Evolutionary conservation across 2,329 filamentous ascomycete species (phyloP).

Genomic region (Plectosphaerella cucumerina): DNA sequence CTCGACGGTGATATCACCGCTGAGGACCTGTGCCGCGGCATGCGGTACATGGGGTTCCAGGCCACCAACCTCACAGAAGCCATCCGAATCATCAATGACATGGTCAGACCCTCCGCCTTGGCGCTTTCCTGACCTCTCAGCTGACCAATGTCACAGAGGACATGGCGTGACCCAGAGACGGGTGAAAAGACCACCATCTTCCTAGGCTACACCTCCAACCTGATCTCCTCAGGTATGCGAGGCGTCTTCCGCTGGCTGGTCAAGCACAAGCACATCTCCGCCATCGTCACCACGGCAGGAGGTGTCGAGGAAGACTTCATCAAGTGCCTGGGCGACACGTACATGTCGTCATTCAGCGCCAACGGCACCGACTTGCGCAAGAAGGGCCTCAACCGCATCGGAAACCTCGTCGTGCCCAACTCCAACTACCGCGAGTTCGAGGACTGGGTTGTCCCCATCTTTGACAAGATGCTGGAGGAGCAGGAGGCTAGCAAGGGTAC

Average conservation of each 20-base stretch:
- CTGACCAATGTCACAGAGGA: slow-evolving; percentile 45
- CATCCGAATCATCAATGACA: slow-evolving; percentile 87
- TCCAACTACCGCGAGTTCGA: slow-evolving; percentile 97
- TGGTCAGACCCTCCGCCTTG: slow-evolving; percentile 58
- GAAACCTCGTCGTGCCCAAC: slow-evolving; percentile 93
- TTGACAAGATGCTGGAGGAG: slow-evolving; percentile 91
- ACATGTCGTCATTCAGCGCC: slow-evolving; percentile 81
- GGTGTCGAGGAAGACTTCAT: slow-evolving; percentile 97
- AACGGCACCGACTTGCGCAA: slow-evolving; percentile 72
- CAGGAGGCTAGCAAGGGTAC: slow-evolving; percentile 75
- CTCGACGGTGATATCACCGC: slow-evolving; percentile 76
- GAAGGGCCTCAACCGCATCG: slow-evolving; percentile 90
- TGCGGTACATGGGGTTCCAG: slow-evolving; percentile 79
- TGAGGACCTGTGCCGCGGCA: slow-evolving; percentile 75
- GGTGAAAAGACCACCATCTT: slow-evolving; percentile 86
- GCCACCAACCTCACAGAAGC: slow-evolving; percentile 76
- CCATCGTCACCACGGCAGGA: slow-evolving; percentile 91
- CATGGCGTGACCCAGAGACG: slow-evolving; percentile 77
- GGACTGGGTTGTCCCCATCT: slow-evolving; percentile 93
- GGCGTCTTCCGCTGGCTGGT: slow-evolving; percentile 91
- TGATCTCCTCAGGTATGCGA: slow-evolving; percentile 92
- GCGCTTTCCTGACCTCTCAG: background rate
- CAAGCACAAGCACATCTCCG: slow-evolving; percentile 86
- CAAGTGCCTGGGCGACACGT: slow-evolving; percentile 94
- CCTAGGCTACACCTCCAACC: slow-evolving; percentile 93